phyloP scores from a whole-genome alignment of 2,329 filamentous ascomycete species.

The Leptographium radiaticola region DNA sequence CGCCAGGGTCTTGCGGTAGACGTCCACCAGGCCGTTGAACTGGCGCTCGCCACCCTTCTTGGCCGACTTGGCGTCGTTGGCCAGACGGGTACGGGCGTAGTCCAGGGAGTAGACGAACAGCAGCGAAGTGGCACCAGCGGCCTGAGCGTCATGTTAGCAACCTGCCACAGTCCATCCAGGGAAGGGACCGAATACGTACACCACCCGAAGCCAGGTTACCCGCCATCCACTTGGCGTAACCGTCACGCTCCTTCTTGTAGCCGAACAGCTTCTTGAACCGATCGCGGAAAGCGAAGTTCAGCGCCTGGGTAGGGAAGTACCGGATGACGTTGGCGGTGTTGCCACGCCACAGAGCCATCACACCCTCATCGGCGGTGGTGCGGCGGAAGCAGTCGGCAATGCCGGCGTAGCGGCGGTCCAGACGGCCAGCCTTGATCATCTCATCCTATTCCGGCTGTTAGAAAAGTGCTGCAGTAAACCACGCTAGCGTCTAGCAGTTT shows the following conservation, averaged over 20 bases:
- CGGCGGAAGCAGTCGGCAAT: constrained; percentile 93
- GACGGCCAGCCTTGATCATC: constrained; percentile 98
- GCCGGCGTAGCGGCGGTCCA: constrained; percentile 91
- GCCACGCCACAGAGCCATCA: constrained; percentile 94
- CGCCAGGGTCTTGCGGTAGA: constrained; percentile 99
- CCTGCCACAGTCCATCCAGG: background rate
- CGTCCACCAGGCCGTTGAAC: constrained; percentile 99
- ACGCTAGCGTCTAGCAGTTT: background rate
- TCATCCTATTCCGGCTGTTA: constrained; percentile 63
- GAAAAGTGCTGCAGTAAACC: constrained; percentile 1
- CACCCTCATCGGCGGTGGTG: constrained; percentile 81
- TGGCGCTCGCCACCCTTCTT: constrained; percentile 95
- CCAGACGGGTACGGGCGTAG: constrained; percentile 99
- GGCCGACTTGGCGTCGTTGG: constrained; percentile 99
- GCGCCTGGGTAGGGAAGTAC: constrained; percentile 99
- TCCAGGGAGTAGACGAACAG: constrained; percentile 99
- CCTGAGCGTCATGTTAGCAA: constrained; percentile 29
- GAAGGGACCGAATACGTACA: constrained; percentile 47
- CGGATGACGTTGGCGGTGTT: constrained; percentile 99
- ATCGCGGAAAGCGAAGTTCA: constrained; percentile 99
- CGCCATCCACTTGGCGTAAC: constrained; percentile 97
- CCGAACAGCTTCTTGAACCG: constrained; percentile 99
- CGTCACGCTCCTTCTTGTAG: constrained; percentile 99
- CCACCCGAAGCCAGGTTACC: constrained; percentile 99
- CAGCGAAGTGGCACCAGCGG: constrained; percentile 98